These are phyloP conservation scores for Sarocladium brachiariae DNA, from an alignment of 2,329 filamentous ascomycete species.

Conservation along the genomic window DNA sequence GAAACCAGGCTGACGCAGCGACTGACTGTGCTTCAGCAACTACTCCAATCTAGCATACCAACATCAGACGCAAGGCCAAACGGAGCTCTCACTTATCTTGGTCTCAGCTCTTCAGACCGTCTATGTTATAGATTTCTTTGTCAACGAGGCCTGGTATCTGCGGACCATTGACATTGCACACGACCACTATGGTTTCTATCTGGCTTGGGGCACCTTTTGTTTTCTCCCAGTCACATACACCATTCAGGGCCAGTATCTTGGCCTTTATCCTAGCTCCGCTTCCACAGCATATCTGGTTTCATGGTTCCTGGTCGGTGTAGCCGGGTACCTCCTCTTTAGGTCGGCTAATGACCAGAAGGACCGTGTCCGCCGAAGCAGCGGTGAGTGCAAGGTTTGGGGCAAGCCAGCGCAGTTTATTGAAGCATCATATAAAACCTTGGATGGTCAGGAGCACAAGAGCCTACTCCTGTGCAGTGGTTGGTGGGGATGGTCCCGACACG, in stretches of 20 bases:
- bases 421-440: slow-evolving; percentile 32
- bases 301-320: slow-evolving; percentile 17
- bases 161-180: slow-evolving; percentile 37
- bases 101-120: slow-evolving; percentile 35
- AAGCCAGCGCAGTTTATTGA: slow-evolving; percentile 29
- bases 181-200: slow-evolving; percentile 38
- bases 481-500: slow-evolving; percentile 24
- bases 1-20: slow-evolving; percentile 15
- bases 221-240: slow-evolving; percentile 41
- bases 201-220: slow-evolving; percentile 37
- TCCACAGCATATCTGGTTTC: slow-evolving; percentile 18
- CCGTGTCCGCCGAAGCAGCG: slow-evolving; percentile 29
- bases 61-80: slow-evolving; percentile 31
- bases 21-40: slow-evolving; percentile 12
- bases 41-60: slow-evolving; percentile 29
- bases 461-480: slow-evolving; percentile 22
- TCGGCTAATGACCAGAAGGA: slow-evolving; percentile 40
- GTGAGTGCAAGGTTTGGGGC: slow-evolving; percentile 36
- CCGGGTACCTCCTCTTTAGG: slow-evolving; percentile 37
- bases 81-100: slow-evolving; percentile 31
- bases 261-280: slow-evolving; percentile 28
- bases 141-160: slow-evolving; percentile 43
- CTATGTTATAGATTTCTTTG: slow-evolving; percentile 42
- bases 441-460: slow-evolving; percentile 31
- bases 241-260: slow-evolving; percentile 40